Evolutionary conservation across 1,284 basidiomycete genomes (phyloP), one percentile per base, ranked within the genome.

Genomic region (Pascua guehoae): DNA sequence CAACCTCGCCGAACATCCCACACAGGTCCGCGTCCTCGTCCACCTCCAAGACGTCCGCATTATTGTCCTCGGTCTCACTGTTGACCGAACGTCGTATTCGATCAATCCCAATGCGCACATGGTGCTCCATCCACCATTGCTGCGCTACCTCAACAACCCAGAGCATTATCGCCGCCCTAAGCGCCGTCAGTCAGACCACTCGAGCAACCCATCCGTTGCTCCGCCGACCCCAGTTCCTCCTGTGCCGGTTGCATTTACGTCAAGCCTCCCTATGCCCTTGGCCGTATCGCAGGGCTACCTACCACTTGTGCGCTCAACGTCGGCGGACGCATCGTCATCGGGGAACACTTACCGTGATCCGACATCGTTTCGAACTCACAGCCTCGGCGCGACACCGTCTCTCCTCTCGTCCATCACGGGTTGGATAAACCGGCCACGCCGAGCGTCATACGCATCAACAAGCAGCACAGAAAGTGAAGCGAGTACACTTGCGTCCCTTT

Each of bases 1-100:
- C 62, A 71, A 71, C 54, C 63, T 73, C 38, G 61, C 58, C 12
- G 37, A 60, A 2, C 65, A 68, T 16, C 68, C 68, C 1, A 74
- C 74, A 1, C 58, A 69, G 18, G 65, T 72, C 16, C 62, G 75
- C 10, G 70, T 72, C 0, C 45, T 72, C 11, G 47, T 68, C 5
- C 73, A 73, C 51, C 57, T 77, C 0, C 69, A 73, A 52, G 75
- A 77, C 50, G 66, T 77, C 11, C 60, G 73, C 24, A 68, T 77
- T 37, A 44, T 77, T 12, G 68, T 69, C 4, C 43, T 75, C 10
- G 74, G 75, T 2, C 68, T 70, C 1, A 40, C 72, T 14, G 53
- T 63, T 41, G 52, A 58, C 37, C 49, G 66, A 41, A 60, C 69
- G 4, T 66, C 69, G 7, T 53, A 73, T 17, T 71, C 69, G 41